Conservation (phyloP, 306 rosid genomes). For the Pterocarpus santalinus region DNA sequence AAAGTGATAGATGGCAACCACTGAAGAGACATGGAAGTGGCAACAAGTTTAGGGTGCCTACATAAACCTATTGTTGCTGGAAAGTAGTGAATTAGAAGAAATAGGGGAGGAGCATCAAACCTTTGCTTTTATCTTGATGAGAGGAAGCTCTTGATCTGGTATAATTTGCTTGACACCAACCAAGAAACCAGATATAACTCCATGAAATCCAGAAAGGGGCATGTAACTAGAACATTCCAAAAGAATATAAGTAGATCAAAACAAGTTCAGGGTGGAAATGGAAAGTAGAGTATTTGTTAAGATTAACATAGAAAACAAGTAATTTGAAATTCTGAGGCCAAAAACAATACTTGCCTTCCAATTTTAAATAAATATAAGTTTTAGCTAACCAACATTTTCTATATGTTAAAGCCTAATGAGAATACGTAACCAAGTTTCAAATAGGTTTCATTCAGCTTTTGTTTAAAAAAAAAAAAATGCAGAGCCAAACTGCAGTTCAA, state of each 20-base stretch:
- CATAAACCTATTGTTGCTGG: background rate
- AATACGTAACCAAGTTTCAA: slow-evolving; percentile 12
- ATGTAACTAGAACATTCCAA: slow-evolving; percentile 61
- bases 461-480: background rate
- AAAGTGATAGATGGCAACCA: slow-evolving; percentile 79
- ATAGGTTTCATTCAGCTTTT: slow-evolving; percentile 7
- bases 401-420: slow-evolving; percentile 13
- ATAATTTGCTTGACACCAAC: slow-evolving; percentile 91
- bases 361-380: background rate
- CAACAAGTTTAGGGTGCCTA: slow-evolving; percentile 5
- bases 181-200: slow-evolving; percentile 84
- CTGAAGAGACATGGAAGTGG: slow-evolving; percentile 57
- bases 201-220: slow-evolving; percentile 87
- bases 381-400: slow-evolving; percentile 29
- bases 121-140: slow-evolving; percentile 71
- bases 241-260: slow-evolving; percentile 10
- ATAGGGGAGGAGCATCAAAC: slow-evolving; percentile 44
- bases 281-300: background rate
- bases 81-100: background rate
- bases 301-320: slow-evolving; percentile 11
- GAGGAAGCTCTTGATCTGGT: slow-evolving; percentile 87
- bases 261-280: slow-evolving; percentile 8
- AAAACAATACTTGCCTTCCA: background rate
- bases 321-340: background rate
- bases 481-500: slow-evolving; percentile 6